phyloP scores from a whole-genome alignment of 371 early-diverging fungal genomes.

The Lichtheimia ramosa region DNA sequence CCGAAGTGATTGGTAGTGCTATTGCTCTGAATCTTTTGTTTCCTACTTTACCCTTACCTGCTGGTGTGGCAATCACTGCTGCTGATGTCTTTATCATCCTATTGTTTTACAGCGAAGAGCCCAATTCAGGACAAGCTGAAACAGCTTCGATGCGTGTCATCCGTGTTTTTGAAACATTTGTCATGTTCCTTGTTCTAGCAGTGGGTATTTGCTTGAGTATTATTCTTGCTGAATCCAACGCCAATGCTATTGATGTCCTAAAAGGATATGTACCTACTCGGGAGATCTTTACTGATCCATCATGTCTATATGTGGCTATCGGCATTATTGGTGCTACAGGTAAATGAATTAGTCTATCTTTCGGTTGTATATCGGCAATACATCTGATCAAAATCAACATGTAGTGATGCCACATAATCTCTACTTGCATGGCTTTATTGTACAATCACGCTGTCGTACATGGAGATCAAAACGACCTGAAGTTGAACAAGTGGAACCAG shows the following conservation, averaged over 20 bases:
- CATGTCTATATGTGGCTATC: slow-evolving; percentile 70
- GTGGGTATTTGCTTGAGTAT: slow-evolving; percentile 74
- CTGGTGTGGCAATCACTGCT: slow-evolving; percentile 80
- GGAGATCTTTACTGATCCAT: slow-evolving; percentile 61
- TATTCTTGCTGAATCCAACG: slow-evolving; percentile 59
- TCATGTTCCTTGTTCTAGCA: slow-evolving; percentile 65
- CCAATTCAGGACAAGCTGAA: slow-evolving; percentile 10
- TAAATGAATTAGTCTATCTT: neutral
- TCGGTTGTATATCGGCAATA: neutral
- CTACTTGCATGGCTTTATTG: slow-evolving; percentile 76
- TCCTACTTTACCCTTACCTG: slow-evolving; percentile 62
- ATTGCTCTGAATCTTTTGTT: slow-evolving; percentile 83
- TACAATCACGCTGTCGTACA: slow-evolving; percentile 51
- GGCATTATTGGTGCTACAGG: slow-evolving; percentile 87
- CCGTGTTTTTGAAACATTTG: slow-evolving; percentile 66
- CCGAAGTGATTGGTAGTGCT: slow-evolving; percentile 86
- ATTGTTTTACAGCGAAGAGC: slow-evolving; percentile 56
- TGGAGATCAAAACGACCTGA: slow-evolving; percentile 35
- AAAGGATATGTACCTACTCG: slow-evolving; percentile 68
- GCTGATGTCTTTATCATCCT: slow-evolving; percentile 77
- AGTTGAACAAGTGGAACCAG: slow-evolving; percentile 8
- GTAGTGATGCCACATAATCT: slow-evolving; percentile 73
- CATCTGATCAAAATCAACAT: neutral
- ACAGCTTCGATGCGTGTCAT: slow-evolving; percentile 43
- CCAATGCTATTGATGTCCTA: slow-evolving; percentile 61